Base-by-base conservation (phyloP, 192 early-diverging fungal genomes). In the Pilaira anomala region DNA sequence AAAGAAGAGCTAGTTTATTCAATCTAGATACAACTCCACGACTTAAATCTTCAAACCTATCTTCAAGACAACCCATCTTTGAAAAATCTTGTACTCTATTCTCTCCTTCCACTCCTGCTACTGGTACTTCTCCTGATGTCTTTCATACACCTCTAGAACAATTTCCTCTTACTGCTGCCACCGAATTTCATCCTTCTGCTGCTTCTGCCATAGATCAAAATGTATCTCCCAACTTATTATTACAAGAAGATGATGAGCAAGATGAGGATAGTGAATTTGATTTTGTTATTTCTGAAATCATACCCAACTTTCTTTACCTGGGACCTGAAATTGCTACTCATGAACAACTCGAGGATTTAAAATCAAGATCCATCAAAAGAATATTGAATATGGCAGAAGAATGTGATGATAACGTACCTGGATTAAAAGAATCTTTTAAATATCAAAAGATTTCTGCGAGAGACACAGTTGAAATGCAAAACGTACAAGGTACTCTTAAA, bases 381-480 rank as follows among this genome's bases (percentile, higher is more conserved):
- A 80, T 92, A 28, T 58, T 92, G n/a, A 92, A 92, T 62, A 88
- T 92, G 88, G 90, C 90, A 2, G 79, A 71, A 14, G 90, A 92
- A 64, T 85, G 89, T 46, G 65, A 79, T 21, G 81, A 86, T 70
- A 51, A 50, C 51, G 69, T 80, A n/a, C 66, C 68, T 25, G 64
- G 67, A 2, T 46, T 80, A 14, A 73, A 74, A 51, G 59, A 72
- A 7, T 58, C 61, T 7, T 75, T 79, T 29, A 62, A 65, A 16
- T 83, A 83, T 29, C 57, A 68, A 65, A 79, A 76, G 67, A 72
- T 87, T 72, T 65, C 76, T 28, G 66, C 78, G 63, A 71, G 84
- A 50, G 90, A 92, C 61, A 80, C 80, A 33, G 79, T 90, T 11
- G 81, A 83, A 56, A 73, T 73, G 52, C 79, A 83, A 33, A 86